Base-by-base conservation (phyloP, 2,329 filamentous ascomycete species). In the Xylariaceae sp. region DNA sequence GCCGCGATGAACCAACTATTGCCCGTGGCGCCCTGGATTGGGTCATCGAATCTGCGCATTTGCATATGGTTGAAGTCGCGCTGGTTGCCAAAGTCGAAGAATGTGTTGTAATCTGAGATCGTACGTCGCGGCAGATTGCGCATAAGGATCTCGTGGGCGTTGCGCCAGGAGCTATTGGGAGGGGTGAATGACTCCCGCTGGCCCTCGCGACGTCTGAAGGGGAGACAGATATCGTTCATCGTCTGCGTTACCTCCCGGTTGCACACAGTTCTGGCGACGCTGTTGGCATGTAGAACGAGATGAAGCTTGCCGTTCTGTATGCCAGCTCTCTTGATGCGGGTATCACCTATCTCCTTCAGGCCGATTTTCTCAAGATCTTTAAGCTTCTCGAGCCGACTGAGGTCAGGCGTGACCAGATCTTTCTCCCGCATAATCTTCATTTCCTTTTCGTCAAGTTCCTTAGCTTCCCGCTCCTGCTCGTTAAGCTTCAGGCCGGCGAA, bases 281-380 rank as follows among this genome's bases (percentile, higher is more conserved):
- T 57, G 30, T 67, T 58, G 26, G 71, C 71, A 21, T 76, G 60
- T 26, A 77, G 63, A 3, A 75, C 63, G 23, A 77, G 59, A 39
- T 71, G 71, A 4, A 77, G 68, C 69, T 77, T 77, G 60, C 75
- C 75, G 58, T 77, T 77, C 63, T 70, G 67, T 64, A 77, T 70
- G 48, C 68, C 64, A n/a, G 74, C 75, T 46, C 68, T 63, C 65
- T 75, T 73, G 63, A 77, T 70, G 30, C 63, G 64, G 29, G 66
- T 59, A 23, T 72, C 62, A 15, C 63, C 66, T 6, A 77, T 44
- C 21, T 73, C 69, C 62, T 73, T 71, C 39, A 76, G 53, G 1
- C 75, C 75, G 37, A 77, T 60, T 45, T 70, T 64, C 64, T 74
- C 64, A 7, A 78, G 72, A 55, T 78, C 64, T 45, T 67, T 56